A percentile compares a stretch with the other conserved stretches of the same genome.
Evolutionary conservation across 1,284 basidiomycete genomes (phyloP).

Genomic region (Austroboletus niveus): DNA sequence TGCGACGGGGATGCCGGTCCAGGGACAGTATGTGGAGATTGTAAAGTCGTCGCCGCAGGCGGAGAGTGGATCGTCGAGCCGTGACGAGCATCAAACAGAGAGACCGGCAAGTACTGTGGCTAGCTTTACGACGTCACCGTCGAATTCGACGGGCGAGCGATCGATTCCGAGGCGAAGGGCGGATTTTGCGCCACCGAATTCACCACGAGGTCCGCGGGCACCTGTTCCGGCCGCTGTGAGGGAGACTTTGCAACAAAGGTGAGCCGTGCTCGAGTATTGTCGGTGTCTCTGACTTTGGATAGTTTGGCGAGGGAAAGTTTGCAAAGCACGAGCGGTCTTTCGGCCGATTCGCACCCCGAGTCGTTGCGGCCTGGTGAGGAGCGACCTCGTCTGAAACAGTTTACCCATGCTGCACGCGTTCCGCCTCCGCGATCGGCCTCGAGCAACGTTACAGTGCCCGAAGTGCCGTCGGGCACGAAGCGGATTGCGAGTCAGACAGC

Average conservation of each 20-base stretch:
- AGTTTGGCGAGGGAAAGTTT: constrained; percentile 34
- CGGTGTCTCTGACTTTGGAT: not conserved
- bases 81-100: constrained; percentile 39
- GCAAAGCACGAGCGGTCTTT: constrained; percentile 35
- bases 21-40: constrained; percentile 33
- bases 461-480: constrained; percentile 28
- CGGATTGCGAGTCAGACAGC: constrained; percentile 67
- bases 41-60: constrained; percentile 23
- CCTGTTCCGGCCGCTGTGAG: constrained; percentile 23
- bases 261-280: not conserved
- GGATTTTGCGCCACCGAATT: constrained; percentile 58
- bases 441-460: constrained; percentile 29
- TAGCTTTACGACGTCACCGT: constrained; percentile 53
- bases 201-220: constrained; percentile 30
- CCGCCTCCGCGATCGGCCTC: constrained; percentile 50
- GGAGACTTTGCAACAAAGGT: constrained; percentile 27
- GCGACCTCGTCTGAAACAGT: constrained; percentile 68
- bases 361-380: constrained; percentile 29
- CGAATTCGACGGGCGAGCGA: constrained; percentile 56
- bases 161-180: constrained; percentile 66
- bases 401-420: constrained; percentile 67
- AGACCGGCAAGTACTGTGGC: constrained; percentile 43
- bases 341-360: constrained; percentile 34
- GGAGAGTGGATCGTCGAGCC: constrained; percentile 37
- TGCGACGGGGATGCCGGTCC: constrained; percentile 20